Percentiles rank a stretch among this genome's conserved stretches.
Evolutionary conservation across 495 filamentous ascomycete genomes (phyloP).

Genomic region (Lichenothelia convexa): DNA sequence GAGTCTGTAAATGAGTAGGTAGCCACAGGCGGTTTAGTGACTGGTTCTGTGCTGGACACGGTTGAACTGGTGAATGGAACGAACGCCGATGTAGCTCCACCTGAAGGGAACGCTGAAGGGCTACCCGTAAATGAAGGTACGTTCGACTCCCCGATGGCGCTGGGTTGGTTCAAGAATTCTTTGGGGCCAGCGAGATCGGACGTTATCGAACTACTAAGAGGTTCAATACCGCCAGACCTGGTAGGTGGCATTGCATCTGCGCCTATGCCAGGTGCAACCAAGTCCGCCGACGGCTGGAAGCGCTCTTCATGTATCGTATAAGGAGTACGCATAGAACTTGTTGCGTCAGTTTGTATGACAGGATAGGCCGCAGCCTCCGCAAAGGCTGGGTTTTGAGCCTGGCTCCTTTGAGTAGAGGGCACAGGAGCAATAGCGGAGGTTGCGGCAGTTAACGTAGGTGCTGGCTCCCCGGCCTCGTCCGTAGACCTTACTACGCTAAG

Average conservation of each 20-base stretch:
- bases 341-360: too few relatives aligned
- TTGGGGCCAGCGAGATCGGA: neutral
- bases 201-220: slow-evolving; percentile 10
- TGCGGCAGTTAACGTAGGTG: slow-evolving; percentile 13
- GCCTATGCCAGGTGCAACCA: slow-evolving; percentile 1
- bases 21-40: slow-evolving; percentile 2
- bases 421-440: slow-evolving; percentile 5
- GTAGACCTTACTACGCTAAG: slow-evolving; percentile 7
- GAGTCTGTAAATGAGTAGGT: slow-evolving; percentile 4
- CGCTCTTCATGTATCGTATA: too few relatives aligned
- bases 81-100: too few relatives aligned
- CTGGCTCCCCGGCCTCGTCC: slow-evolving; percentile 16
- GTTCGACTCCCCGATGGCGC: too few relatives aligned
- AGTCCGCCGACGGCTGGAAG: neutral
- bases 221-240: slow-evolving; percentile 6
- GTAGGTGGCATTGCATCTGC: neutral
- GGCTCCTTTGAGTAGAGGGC: neutral
- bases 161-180: too few relatives aligned
- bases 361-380: too few relatives aligned
- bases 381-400: too few relatives aligned
- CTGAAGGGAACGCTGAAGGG: too few relatives aligned
- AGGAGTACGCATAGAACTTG: too few relatives aligned
- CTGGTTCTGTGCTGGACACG: slow-evolving; percentile 6
- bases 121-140: too few relatives aligned
- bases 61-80: too few relatives aligned